Evolutionary conservation across 1,284 basidiomycete genomes (phyloP).

Genomic region (Ceratobasidium sp.): DNA sequence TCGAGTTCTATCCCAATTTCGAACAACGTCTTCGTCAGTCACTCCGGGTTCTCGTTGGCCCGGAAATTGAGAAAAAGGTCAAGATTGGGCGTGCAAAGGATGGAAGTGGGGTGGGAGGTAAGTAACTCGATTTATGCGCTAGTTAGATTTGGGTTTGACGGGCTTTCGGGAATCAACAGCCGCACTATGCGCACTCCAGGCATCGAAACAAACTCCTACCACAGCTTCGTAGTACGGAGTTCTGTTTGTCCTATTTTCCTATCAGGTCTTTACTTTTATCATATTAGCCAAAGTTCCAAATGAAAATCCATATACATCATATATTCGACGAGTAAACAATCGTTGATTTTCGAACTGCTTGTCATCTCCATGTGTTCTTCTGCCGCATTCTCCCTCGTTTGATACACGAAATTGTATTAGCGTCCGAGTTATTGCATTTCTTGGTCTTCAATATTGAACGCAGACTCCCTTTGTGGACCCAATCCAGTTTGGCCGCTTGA

Average conservation of each 20-base stretch:
- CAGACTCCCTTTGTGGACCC: conserved; percentile 18
- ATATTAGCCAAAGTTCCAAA: conserved; percentile 20
- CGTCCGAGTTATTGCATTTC: background rate
- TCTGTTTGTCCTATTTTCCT: background rate
- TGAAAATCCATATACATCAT: conserved; percentile 5
- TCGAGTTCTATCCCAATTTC: conserved; percentile 90
- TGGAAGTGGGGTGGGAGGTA: conserved; percentile 95
- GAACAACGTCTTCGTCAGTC: conserved; percentile 76
- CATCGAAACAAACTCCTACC: conserved; percentile 55
- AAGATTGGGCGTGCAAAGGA: conserved; percentile 94
- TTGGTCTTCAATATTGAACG: background rate
- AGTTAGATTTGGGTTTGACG: background rate
- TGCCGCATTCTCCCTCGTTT: too few species aligned
- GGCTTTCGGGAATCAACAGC: conserved; percentile 53
- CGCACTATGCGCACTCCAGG: conserved; percentile 75
- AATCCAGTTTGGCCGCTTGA: conserved; percentile 15
- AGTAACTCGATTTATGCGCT: conserved; percentile 46
- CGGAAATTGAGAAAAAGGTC: conserved; percentile 77
- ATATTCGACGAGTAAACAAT: too few species aligned
- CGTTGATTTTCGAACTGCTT: too few species aligned
- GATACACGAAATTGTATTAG: background rate
- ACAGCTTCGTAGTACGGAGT: background rate
- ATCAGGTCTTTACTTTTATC: background rate
- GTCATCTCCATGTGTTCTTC: background rate
- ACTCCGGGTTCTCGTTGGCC: conserved; percentile 76